Percentiles rank a stretch among this genome's conserved stretches.
Evolutionary conservation across 768 basidiomycete genomes (phyloP).

Genomic region (Termitomyces sp.): DNA sequence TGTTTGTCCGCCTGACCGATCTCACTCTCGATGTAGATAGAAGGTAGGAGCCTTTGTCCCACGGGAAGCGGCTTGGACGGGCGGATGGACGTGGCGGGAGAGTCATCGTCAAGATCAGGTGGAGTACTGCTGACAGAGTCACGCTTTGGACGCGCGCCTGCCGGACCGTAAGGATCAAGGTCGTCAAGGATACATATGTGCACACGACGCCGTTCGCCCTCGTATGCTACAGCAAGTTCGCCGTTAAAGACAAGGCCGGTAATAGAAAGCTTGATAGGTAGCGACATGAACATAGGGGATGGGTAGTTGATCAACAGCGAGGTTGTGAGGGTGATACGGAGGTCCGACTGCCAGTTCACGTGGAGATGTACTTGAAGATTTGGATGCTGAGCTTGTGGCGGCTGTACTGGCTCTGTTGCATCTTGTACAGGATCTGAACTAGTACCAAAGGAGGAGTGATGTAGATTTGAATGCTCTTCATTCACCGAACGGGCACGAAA

Average conservation of each 20-base stretch:
- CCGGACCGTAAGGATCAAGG: constrained; percentile 77
- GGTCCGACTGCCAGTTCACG: constrained; percentile 80
- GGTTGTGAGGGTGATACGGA: constrained; percentile 85
- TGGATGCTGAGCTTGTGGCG: constrained; percentile 25
- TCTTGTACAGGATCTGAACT: constrained; percentile 16
- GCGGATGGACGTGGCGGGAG: constrained; percentile 30
- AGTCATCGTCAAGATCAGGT: constrained; percentile 60
- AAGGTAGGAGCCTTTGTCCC: constrained; percentile 79
- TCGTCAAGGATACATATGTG: constrained; percentile 90
- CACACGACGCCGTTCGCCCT: constrained; percentile 73
- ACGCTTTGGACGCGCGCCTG: constrained; percentile 47
- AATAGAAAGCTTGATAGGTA: constrained; percentile 92
- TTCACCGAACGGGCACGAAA: constrained; percentile 17
- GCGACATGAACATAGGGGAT: constrained; percentile 91
- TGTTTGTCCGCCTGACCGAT: constrained; percentile 96
- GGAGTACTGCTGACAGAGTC: constrained; percentile 43
- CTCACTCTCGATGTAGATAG: constrained; percentile 91
- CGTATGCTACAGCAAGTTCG: constrained; percentile 88
- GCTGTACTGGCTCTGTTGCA: constrained; percentile 2
- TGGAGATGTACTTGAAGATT: constrained; percentile 88
- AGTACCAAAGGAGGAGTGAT: not conserved
- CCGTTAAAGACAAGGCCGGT: constrained; percentile 84
- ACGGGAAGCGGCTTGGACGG: constrained; percentile 66
- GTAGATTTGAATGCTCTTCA: constrained; percentile 5
- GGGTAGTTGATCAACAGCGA: constrained; percentile 97